A percentile compares a stretch with the other conserved stretches of the same genome.
phyloP scores from a whole-genome alignment of 805 yeast genomes.

The Naumovozyma castellii region DNA sequence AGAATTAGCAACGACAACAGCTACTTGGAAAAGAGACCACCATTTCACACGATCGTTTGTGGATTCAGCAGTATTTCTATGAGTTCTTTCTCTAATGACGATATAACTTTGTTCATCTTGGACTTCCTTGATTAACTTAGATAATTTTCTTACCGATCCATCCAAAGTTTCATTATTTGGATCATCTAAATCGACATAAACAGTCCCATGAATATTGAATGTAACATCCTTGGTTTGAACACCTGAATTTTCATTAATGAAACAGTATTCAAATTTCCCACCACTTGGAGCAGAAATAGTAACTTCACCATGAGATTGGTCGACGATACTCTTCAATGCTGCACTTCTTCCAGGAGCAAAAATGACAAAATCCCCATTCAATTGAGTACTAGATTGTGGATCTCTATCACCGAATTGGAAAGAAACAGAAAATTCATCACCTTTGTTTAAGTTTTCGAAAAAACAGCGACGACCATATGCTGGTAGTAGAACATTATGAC shows the following conservation, averaged over 20 bases:
- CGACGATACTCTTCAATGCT: constrained; percentile 40
- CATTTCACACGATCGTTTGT: constrained; percentile 94
- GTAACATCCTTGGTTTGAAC: constrained; percentile 80
- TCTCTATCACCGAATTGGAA: constrained; percentile 93
- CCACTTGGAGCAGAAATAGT: constrained; percentile 50
- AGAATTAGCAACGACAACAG: constrained; percentile 78
- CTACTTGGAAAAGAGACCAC: constrained; percentile 91
- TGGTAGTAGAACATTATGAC: constrained; percentile 76
- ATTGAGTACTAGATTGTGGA: constrained; percentile 56
- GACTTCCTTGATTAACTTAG: constrained; percentile 72
- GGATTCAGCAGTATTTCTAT: constrained; percentile 96
- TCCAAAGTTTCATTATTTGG: constrained; percentile 74
- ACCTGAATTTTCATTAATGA: constrained; percentile 73
- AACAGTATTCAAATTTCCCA: constrained; percentile 84
- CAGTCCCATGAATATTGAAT: constrained; percentile 88
- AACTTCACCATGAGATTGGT: constrained; percentile 74
- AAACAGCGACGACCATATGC: constrained; percentile 83
- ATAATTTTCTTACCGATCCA: constrained; percentile 66
- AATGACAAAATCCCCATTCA: constrained; percentile 58
- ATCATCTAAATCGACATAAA: constrained; percentile 71
- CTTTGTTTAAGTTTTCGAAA: constrained; percentile 68
- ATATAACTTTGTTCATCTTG: constrained; percentile 87
- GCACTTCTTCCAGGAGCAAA: constrained; percentile 34
- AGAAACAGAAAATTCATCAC: constrained; percentile 78
- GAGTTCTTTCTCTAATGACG: constrained; percentile 92